Evolutionary conservation across 192 early-diverging fungal species (phyloP), one percentile per base, ranked within the genome.

Genomic region (Coemansia sp.): DNA sequence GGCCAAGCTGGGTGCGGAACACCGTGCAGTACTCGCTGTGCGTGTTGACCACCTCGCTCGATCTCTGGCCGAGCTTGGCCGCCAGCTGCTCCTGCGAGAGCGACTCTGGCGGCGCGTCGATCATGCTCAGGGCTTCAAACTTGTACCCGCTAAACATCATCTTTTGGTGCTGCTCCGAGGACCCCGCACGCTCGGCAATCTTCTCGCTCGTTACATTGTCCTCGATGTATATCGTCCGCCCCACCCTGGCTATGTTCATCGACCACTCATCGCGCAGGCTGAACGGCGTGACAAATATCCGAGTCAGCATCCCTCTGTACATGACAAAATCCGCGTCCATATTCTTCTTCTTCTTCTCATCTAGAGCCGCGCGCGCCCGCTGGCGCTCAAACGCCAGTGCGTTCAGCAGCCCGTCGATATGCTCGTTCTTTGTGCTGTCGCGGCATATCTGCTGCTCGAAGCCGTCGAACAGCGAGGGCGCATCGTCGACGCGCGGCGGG

Each of bases 241-340:
- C 53, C 12, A 68, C 55, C 29, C 82, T 73, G 0, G 91, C 92
- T 0, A 87, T 90, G 12, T 91, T 82, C 24, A 98, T 82, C 43
- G 90, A 85, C 90, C 92, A 98, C 4, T 83, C 68, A 28, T 97
- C 96, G 21, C 83, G 83, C 24, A 64, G 35, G 12, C 81, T 62
- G 62, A 90, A 95, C 14, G 96, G 94, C 1, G 92, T 89, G 48
- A 78, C 83, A 55, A 94, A 70, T 10, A 95, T 82, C 52, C 89
- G 88, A n/a, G 93, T 94, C 47, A 98, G 82, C 46, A 96, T 90
- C 10, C 95, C 95, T 30, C 95, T 77, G 81, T 89, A 92, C 67
- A 88, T 84, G n/a, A 91, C 62, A 60, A 80, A 80, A 24, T 75
- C 65, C 2, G 54, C 16, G 14, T 48, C 31, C 14, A 27, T 32